phyloP scores from a whole-genome alignment of 1,139 yeast species.

The Candida pseudocylindracea region DNA sequence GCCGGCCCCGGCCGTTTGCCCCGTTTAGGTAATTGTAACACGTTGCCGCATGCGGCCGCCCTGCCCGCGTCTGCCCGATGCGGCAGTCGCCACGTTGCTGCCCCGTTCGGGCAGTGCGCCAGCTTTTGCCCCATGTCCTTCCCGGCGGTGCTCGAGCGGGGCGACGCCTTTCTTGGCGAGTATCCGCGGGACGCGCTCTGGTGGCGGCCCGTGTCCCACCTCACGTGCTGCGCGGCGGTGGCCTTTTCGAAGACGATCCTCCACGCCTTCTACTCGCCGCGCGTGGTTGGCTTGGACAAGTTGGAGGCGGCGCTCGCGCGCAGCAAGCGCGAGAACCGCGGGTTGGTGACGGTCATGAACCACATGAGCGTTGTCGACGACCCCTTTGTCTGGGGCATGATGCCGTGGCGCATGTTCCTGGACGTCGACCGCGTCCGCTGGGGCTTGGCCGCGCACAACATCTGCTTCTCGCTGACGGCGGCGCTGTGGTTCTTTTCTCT shows the following conservation, averaged over 20 bases:
- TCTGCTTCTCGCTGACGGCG: constrained; percentile 46
- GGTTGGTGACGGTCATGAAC: constrained; percentile 77
- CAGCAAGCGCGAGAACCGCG: constrained; percentile 46
- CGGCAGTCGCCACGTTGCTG: too few species aligned
- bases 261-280: constrained; percentile 37
- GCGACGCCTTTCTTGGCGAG: constrained; percentile 42
- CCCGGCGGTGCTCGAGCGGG: constrained; percentile 48
- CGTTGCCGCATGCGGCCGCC: too few species aligned
- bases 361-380: constrained; percentile 92
- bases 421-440: constrained; percentile 59
- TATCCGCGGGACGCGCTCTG: constrained; percentile 34
- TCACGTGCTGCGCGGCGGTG: constrained; percentile 48
- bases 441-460: constrained; percentile 88
- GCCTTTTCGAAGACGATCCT: constrained; percentile 41
- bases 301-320: constrained; percentile 38
- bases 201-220: constrained; percentile 52
- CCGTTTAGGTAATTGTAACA: too few species aligned
- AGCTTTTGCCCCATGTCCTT: constrained; percentile 30
- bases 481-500: constrained; percentile 50
- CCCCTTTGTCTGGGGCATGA: constrained; percentile 72
- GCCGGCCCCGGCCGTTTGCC: neutral
- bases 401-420: constrained; percentile 49
- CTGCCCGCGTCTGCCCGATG: too few species aligned
- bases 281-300: constrained; percentile 35
- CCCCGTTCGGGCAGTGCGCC: too few species aligned